Base-by-base conservation (phyloP, 768 basidiomycete genomes). In the Tubosaeta sp. region DNA sequence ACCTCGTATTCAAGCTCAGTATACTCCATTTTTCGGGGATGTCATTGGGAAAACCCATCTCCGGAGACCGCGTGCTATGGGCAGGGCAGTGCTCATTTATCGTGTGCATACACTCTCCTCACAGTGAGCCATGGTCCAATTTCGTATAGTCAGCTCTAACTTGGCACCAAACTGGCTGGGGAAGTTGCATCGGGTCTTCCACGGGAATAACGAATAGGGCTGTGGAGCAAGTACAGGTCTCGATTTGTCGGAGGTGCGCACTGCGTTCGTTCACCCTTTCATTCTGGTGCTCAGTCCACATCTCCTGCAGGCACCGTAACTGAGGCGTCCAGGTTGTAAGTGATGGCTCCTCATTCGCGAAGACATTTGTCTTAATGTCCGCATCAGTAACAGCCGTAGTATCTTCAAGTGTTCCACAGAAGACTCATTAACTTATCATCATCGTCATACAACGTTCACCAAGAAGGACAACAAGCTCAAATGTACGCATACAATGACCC, bases 1-100 rank as follows among this genome's bases (percentile, higher is more conserved):
- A 95, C 64, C 93, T 78, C 71, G 84, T 87, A 54, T 88, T 90
- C 69, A 87, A 90, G 4, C 85, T 83, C 22, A 87, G 90, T 31
- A 38, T 65, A 83, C 81, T 3, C 84, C 83, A 8, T 68, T 94
- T 19, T 93, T 70, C 87, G 89, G 62, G 70, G 90, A 49, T 74
- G 84, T 35, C 90, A 95, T 71, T 91, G 16, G 70, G 85, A 63
- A 89, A 81, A 76, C 1, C 32, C n/a, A 31, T 53, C 51, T 52
- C 56, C 55, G 44, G 46, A 29, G 52, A 45, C 49, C 49, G 54
- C 41, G 48, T 42, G 31, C 24, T 27, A 1, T 39, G 27, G n/a
- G 14, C 9, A 34, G n/a, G 57, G 57, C 50, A 48, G 49, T 59
- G 49, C 44, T 50, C 40, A 46, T 54, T 51, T 32, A 40, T 58